Evolutionary conservation across 208 protist species (phyloP).

Genomic region (Crithidia thermophila): DNA sequence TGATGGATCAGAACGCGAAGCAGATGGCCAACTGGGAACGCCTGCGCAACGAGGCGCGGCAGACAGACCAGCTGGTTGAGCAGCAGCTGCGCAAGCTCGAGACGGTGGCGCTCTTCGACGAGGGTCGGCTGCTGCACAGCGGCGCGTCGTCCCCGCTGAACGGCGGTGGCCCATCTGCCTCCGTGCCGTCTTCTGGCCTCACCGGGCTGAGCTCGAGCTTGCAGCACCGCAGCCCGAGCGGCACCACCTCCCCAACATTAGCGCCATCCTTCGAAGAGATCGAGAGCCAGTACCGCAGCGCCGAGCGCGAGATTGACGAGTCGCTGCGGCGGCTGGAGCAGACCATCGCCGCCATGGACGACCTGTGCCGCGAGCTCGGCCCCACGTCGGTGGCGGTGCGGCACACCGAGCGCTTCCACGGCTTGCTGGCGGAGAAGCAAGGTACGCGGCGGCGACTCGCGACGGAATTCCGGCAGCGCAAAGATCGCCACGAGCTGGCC

Average conservation of each 20-base stretch:
- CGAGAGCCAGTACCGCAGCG: slow-evolving; percentile 27
- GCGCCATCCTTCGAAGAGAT: slow-evolving; percentile 16
- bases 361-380: slow-evolving; percentile 22
- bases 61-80: slow-evolving; percentile 61
- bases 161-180: not conserved
- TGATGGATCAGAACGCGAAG: slow-evolving; percentile 17
- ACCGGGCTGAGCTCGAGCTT: not conserved
- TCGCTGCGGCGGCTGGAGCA: slow-evolving; percentile 30
- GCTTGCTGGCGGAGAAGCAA: slow-evolving; percentile 63
- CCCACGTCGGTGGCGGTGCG: slow-evolving; percentile 30
- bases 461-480: slow-evolving; percentile 49
- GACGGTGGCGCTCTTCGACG: slow-evolving; percentile 36
- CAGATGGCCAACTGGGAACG: slow-evolving; percentile 54
- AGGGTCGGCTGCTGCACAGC: slow-evolving; percentile 16
- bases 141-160: not conserved
- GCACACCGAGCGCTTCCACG: slow-evolving; percentile 72
- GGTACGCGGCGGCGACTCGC: slow-evolving; percentile 40
- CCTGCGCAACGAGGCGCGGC: slow-evolving; percentile 68
- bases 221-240: slow-evolving; percentile 1
- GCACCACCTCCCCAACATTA: slow-evolving; percentile 1
- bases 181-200: slow-evolving; percentile 5
- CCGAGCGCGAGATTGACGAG: slow-evolving; percentile 27
- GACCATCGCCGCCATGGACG: slow-evolving; percentile 34
- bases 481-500: slow-evolving; percentile 67
- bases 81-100: slow-evolving; percentile 62